Evolutionary conservation across 2,329 filamentous ascomycete species (phyloP), one percentile per base, ranked within the genome.

Genomic region (Fusarium musae): DNA sequence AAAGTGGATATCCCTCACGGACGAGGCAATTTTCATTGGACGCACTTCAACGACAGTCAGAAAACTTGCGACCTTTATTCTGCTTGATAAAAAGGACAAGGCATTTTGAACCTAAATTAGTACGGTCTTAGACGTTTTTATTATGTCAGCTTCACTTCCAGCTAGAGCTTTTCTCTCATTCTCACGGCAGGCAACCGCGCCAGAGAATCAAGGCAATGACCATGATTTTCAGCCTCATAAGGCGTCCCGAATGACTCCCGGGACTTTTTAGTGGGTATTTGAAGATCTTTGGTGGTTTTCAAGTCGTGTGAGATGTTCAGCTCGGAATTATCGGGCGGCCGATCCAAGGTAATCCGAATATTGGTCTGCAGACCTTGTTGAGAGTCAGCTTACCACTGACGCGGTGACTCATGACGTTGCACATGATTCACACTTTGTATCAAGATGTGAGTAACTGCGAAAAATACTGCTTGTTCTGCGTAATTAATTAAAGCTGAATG

Each of bases 311-410:
- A 61, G 37, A n/a, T 15, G 13, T 39, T 59, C 23, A 62, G 36
- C 50, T 69, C 65, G 66, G 65, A 49, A 39, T 39, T 67, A 61
- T 49, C 65, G 65, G 65, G 11, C 19, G n/a, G 34, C 47, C 54
- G 54, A 67, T 6, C 7, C 1, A 3, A 23, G 13, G 32, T 32
- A 8, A 13, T 42, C 62, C 36, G 26, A 52, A 34, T 32, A n/a
- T 36, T 19, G 52, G 26, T 40, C 36, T 42, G 52, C 13, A 32
- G 21, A 59, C 50, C 43, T 12, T 30, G 43, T 12, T 30, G 43
- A 40, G 34, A n/a, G 63, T 50, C 49, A 66, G 49, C 37, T 64
- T 49, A 46, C 23, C 11, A 37, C 15, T 23, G 0, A 19, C 6
- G 10, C 3, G n/a, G 53, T 66, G 36, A 65, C 21, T 65, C 60